Conservation (phyloP, 2,329 filamentous ascomycete genomes). For the Trichoderma sp. region DNA sequence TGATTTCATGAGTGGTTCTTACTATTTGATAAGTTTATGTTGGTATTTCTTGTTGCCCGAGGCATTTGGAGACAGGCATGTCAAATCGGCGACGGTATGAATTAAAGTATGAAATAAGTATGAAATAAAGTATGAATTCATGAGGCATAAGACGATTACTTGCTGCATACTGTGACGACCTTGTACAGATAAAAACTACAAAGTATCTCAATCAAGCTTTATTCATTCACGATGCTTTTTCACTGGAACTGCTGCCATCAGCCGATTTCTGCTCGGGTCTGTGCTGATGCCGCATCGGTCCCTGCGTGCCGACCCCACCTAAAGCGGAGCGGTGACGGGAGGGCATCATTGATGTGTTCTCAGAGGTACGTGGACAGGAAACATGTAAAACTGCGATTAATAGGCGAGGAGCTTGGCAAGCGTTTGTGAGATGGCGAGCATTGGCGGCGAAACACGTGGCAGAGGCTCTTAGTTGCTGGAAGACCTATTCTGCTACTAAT, state of each 20-base stretch:
- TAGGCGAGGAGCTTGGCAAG: background rate
- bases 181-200: too few relatives aligned
- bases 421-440: background rate
- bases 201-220: background rate
- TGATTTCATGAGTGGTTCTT: background rate
- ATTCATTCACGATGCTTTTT: background rate
- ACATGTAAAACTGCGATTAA: background rate
- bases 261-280: background rate
- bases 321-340: background rate
- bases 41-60: background rate
- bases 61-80: background rate
- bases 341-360: background rate
- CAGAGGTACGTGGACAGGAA: background rate
- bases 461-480: background rate
- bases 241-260: background rate
- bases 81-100: constrained; percentile 8
- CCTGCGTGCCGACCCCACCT: constrained; percentile 7
- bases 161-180: background rate
- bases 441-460: constrained; percentile 19
- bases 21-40: background rate
- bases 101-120: background rate
- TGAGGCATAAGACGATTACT: background rate
- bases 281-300: background rate
- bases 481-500: background rate
- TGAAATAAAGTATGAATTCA: constrained; percentile 2